Evolutionary conservation across 345 rosid genomes (phyloP).

Genomic region (Populus alba): DNA sequence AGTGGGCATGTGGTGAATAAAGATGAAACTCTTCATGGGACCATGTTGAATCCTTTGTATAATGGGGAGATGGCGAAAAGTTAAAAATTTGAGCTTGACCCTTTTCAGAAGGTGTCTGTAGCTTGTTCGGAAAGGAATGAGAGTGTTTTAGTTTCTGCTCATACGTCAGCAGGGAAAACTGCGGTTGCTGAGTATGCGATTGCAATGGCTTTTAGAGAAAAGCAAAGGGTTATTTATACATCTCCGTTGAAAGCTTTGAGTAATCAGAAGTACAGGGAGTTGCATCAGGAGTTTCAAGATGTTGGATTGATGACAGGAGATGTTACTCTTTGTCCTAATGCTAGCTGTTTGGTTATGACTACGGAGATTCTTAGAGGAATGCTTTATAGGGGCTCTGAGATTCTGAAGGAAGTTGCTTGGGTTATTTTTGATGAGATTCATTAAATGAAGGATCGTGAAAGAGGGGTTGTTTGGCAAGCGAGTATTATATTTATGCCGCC

Average conservation of each 20-base stretch:
- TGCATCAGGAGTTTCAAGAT: slow-evolving; percentile 86
- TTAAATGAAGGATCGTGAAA: slow-evolving; percentile 95
- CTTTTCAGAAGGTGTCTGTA: slow-evolving; percentile 81
- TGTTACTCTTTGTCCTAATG: slow-evolving; percentile 92
- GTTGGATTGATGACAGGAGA: slow-evolving; percentile 99
- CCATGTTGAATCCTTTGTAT: slow-evolving; percentile 68
- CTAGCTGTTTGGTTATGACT: slow-evolving; percentile 95
- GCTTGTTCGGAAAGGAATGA: slow-evolving; percentile 91
- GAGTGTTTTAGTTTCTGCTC: slow-evolving; percentile 93
- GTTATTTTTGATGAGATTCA: slow-evolving; percentile 97
- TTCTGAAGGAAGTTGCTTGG: slow-evolving; percentile 98
- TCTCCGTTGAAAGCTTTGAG: slow-evolving; percentile 97
- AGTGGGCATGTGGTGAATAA: slow-evolving; percentile 50
- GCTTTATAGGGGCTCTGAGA: slow-evolving; percentile 94
- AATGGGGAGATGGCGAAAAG: slow-evolving; percentile 80
- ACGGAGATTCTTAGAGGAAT: slow-evolving; percentile 96
- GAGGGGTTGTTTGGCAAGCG: slow-evolving; percentile 99
- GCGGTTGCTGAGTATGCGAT: slow-evolving; percentile 98
- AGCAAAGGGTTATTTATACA: slow-evolving; percentile 91
- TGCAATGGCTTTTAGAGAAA: slow-evolving; percentile 94
- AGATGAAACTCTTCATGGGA: slow-evolving; percentile 59
- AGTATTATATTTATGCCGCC: slow-evolving; percentile 93
- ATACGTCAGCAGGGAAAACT: slow-evolving; percentile 97
- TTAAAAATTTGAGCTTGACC: slow-evolving; percentile 74
- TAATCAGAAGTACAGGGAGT: slow-evolving; percentile 94